Evolutionary conservation across 1,284 basidiomycete genomes (phyloP).

Genomic region (Rhodotorula sp.): DNA sequence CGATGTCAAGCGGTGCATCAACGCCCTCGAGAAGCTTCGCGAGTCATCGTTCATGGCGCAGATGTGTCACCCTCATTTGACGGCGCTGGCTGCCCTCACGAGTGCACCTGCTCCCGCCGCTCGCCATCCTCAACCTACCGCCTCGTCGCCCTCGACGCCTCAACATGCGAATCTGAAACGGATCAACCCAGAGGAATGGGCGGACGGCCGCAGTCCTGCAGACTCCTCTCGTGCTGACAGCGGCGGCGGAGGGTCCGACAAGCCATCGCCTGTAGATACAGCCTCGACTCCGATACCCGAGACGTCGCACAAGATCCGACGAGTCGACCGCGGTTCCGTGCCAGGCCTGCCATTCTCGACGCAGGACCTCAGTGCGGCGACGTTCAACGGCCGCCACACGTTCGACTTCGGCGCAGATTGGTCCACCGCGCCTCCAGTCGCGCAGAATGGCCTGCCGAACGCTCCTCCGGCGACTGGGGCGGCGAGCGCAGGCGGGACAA

Average conservation of each 20-base stretch:
- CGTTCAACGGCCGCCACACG: slow-evolving; percentile 27
- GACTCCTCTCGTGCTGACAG: slow-evolving; percentile 7
- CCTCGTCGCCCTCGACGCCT: background rate
- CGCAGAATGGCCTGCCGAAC: background rate
- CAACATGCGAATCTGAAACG: slow-evolving; percentile 15
- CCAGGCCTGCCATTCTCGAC: slow-evolving; percentile 23
- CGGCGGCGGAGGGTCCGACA: slow-evolving; percentile 4
- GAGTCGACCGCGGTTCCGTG: background rate
- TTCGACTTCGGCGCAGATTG: slow-evolving; percentile 1
- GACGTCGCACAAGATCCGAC: slow-evolving; percentile 7
- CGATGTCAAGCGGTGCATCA: slow-evolving; percentile 69
- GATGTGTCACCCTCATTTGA: slow-evolving; percentile 14
- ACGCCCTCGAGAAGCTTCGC: slow-evolving; percentile 53
- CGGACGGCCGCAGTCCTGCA: slow-evolving; percentile 6
- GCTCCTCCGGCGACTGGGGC: background rate
- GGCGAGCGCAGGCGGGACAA: background rate
- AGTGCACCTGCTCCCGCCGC: background rate
- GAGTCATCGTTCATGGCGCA: slow-evolving; percentile 17
- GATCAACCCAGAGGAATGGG: slow-evolving; percentile 8
- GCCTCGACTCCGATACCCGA: background rate
- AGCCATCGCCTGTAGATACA: slow-evolving; percentile 14
- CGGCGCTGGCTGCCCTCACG: background rate
- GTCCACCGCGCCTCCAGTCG: background rate
- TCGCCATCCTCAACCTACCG: background rate
- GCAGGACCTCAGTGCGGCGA: slow-evolving; percentile 16